Evolutionary conservation across 2,329 filamentous ascomycete genomes (phyloP).

Genomic region (Blastomyces percursus): DNA sequence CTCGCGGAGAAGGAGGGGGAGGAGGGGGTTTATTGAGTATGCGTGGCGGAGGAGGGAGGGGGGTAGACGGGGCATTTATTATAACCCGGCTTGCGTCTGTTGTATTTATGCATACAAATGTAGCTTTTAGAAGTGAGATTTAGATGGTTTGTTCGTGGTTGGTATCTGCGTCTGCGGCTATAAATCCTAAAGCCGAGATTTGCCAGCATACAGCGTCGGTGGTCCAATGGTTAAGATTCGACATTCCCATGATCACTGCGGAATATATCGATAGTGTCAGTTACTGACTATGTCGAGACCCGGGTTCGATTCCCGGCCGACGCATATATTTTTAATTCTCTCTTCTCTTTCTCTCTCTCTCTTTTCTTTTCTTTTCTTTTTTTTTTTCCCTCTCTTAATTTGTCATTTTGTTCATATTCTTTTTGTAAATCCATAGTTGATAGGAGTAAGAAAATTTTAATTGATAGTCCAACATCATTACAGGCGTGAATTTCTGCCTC

Average conservation of each 20-base stretch:
- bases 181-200: neutral
- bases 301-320: slow-evolving; percentile 4
- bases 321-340: neutral
- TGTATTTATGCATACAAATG: no score
- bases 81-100: neutral
- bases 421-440: neutral
- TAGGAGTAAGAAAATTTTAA: no score
- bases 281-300: neutral
- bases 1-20: slow-evolving; percentile 34
- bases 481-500: no score
- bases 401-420: neutral
- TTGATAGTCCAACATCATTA: no score
- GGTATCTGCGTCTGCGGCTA: neutral
- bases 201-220: neutral
- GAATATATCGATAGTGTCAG: neutral
- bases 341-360: no score
- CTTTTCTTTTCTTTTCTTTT: no score
- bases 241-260: slow-evolving; percentile 4
- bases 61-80: slow-evolving; percentile 39
- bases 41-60: slow-evolving; percentile 29
- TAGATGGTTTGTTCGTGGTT: no score
- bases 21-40: slow-evolving; percentile 24
- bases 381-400: no score
- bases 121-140: no score
- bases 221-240: slow-evolving; percentile 6